Conservation (phyloP, 495 filamentous ascomycete species). For the Schizothecium vesticola region DNA sequence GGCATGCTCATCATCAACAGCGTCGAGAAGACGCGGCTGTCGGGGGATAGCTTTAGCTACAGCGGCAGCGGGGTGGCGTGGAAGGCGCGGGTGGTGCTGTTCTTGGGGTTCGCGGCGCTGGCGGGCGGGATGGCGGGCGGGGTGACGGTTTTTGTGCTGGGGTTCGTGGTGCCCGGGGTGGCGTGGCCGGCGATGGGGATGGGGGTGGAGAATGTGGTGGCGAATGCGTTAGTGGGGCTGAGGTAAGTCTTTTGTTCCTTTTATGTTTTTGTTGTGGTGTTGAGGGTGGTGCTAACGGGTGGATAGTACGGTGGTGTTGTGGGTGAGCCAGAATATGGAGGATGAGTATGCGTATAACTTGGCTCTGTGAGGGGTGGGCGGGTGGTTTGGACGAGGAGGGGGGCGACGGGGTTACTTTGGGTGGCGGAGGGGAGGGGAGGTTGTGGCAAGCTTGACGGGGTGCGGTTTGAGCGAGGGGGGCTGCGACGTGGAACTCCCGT, state of each 20-base stretch:
- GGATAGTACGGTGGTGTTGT: conserved; percentile 77
- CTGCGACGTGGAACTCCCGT: not conserved
- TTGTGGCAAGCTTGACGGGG: not conserved
- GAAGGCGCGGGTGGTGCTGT: conserved; percentile 94
- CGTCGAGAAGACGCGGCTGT: conserved; percentile 87
- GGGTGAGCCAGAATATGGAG: conserved; percentile 98
- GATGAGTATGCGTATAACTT: conserved; percentile 98
- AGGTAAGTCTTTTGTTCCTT: conserved; percentile 60
- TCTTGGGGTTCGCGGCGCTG: conserved; percentile 89
- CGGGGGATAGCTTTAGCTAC: conserved; percentile 82
- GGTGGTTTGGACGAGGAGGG: not conserved
- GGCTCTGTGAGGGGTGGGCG: conserved; percentile 54
- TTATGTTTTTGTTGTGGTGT: not conserved
- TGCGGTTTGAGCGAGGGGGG: not conserved
- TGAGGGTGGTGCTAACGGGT: conserved; percentile 7
- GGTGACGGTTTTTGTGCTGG: conserved; percentile 84
- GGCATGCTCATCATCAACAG: conserved; percentile 99
- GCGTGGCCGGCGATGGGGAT: conserved; percentile 83
- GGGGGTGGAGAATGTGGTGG: conserved; percentile 87
- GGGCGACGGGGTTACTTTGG: not conserved
- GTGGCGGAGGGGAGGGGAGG: not conserved
- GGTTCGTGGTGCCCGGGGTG: conserved; percentile 77
- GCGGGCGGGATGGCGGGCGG: conserved; percentile 91
- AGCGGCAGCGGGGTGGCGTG: conserved; percentile 82
- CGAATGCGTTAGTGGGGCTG: conserved; percentile 81